Evolutionary conservation across 371 early-diverging fungal genomes (phyloP), one percentile per base, ranked within the genome.

Genomic region (Thermomucor indicae-seudaticae): DNA sequence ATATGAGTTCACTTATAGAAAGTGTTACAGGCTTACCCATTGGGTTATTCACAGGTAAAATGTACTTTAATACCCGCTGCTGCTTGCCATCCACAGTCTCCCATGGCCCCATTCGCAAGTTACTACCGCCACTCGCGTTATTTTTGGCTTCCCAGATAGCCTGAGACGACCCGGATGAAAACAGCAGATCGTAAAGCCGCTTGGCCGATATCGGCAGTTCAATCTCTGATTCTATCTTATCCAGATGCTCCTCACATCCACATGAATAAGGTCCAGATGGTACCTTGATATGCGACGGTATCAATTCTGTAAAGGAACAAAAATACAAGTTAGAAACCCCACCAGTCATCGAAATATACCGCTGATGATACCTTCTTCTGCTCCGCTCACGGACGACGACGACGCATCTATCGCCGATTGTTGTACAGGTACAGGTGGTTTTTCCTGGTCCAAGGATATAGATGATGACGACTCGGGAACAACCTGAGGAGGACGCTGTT

Each of bases 211-310:
- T 54, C 1, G 66, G 62, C 4, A 85, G 58, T 19, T 75, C 71
- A 11, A 76, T 62, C 24, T 86, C 82, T 12, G 66, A 47, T 37
- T 84, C 86, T 12, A 71, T 40, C 48, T 79, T 80, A 39, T 89
- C 89, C 20, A 80, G 55, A 57, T 89, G 89, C 23, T 78, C 79
- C 35, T 77, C 70, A 58, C 89, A 89, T 10, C 71, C 78, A 47
- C 89, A 89, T 5, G 51, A 39, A 1, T 72, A 65, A 6, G 80
- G 80, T 0, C 62, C 67, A 7, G 72, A 44, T 0, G 87, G 89
- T 6, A 38, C 44, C 10, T 76, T 66, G 10, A 83, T 57, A 6
- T 57, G 53, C 3, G 71, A 47, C 23, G 76, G 78, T 19, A 67
- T 45, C n/a, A 57, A 64, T 42, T 70, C 61, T 17, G 29, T 59